Evolutionary conservation across 176 grass and related monocot genomes (phyloP).

Genomic region (Bonia amplexicaulis): DNA sequence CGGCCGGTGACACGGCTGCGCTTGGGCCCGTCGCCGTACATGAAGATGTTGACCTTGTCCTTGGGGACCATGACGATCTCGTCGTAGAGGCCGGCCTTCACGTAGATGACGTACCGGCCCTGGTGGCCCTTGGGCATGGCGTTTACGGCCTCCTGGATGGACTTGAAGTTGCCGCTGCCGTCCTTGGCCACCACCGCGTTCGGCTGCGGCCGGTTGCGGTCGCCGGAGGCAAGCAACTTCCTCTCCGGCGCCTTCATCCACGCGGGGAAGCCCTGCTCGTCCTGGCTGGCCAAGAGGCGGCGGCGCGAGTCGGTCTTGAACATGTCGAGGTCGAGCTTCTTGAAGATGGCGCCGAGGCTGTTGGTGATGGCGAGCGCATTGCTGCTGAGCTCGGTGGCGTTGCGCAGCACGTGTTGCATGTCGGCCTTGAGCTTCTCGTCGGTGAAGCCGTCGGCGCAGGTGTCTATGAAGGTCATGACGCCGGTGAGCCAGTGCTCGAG

Average conservation of each 20-base stretch:
- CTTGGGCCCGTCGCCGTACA: slow-evolving; percentile 82
- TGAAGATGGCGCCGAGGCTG: slow-evolving; percentile 35
- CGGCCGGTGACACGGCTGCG: slow-evolving; percentile 43
- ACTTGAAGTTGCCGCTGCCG: slow-evolving; percentile 78
- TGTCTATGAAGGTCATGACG: slow-evolving; percentile 62
- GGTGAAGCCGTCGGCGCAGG: slow-evolving; percentile 67
- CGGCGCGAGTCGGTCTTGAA: slow-evolving; percentile 33
- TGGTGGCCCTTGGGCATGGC: slow-evolving; percentile 39
- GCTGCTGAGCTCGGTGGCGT: slow-evolving; percentile 66
- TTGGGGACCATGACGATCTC: slow-evolving; percentile 63
- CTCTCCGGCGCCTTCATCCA: slow-evolving; percentile 65
- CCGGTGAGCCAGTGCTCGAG: slow-evolving; percentile 62
- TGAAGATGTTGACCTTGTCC: slow-evolving; percentile 67
- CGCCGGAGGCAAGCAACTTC: slow-evolving; percentile 60
- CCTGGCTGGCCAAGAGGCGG: slow-evolving; percentile 27
- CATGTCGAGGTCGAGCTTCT: slow-evolving; percentile 47
- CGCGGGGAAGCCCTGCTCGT: slow-evolving; percentile 14
- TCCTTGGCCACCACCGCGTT: slow-evolving; percentile 73
- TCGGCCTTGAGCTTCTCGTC: slow-evolving; percentile 51
- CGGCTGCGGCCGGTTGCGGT: slow-evolving; percentile 20
- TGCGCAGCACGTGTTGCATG: slow-evolving; percentile 56
- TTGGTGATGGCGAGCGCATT: slow-evolving; percentile 77
- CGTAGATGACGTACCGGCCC: slow-evolving; percentile 76
- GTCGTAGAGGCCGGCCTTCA: slow-evolving; percentile 72
- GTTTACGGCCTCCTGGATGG: slow-evolving; percentile 65